Percentiles rank a stretch among this genome's conserved stretches.
phyloP scores from a whole-genome alignment of 768 basidiomycete species.

The Collybia mongolica region DNA sequence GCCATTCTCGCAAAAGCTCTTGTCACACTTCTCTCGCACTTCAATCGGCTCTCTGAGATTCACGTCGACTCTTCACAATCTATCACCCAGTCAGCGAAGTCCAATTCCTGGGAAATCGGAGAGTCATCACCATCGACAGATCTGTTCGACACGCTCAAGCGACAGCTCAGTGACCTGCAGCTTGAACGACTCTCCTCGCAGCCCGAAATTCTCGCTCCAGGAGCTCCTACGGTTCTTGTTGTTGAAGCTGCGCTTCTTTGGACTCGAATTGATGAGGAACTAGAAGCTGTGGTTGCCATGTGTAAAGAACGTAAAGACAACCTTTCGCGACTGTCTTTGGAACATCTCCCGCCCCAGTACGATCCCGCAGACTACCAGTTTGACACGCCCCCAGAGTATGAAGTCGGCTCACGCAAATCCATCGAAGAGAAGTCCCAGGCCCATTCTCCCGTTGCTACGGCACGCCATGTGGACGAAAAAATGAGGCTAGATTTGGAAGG shows the following conservation, averaged over 20 bases:
- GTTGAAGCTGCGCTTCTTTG: conserved; percentile 71
- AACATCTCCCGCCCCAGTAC: conserved; percentile 49
- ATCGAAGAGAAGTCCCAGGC: conserved; percentile 33
- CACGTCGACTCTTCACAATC: conserved; percentile 24
- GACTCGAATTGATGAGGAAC: conserved; percentile 70
- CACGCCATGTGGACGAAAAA: conserved; percentile 60
- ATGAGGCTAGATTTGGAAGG: conserved; percentile 83
- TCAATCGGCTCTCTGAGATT: conserved; percentile 58
- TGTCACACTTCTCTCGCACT: conserved; percentile 65
- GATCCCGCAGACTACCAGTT: conserved; percentile 33
- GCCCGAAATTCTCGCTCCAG: conserved; percentile 30
- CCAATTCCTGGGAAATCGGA: conserved; percentile 8
- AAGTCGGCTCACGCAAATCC: conserved; percentile 33
- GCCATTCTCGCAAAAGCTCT: conserved; percentile 67
- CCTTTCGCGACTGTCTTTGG: conserved; percentile 24
- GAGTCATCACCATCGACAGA: conserved; percentile 23
- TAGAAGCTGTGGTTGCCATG: conserved; percentile 66
- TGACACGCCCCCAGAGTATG: conserved; percentile 58
- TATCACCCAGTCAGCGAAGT: conserved; percentile 9
- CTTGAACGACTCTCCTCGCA: conserved; percentile 49
- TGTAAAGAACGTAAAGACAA: conserved; percentile 59
- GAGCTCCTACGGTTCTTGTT: conserved; percentile 42
- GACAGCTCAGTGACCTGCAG: conserved; percentile 69
- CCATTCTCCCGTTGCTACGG: conserved; percentile 23
- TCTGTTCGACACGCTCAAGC: conserved; percentile 60